Conservation (phyloP, 345 rosid species). For the Brassica cretica region DNA sequence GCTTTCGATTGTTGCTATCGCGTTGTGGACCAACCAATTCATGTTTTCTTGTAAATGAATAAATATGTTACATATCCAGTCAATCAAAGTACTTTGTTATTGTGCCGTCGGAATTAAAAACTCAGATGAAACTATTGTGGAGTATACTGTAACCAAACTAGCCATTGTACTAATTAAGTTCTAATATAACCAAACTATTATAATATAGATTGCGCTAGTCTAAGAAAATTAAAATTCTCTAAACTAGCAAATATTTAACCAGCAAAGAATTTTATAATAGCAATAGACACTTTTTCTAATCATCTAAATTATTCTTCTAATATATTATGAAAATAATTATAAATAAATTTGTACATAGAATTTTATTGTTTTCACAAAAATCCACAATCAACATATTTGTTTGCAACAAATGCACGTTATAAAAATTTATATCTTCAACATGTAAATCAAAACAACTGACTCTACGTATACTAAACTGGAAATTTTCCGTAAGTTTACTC, state of each 20-base stretch:
- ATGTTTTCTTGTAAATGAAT: conserved; percentile 26
- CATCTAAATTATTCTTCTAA: not conserved
- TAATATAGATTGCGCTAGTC: not conserved
- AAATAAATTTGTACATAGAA: not conserved
- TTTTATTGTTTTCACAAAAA: not conserved
- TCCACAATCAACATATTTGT: not conserved
- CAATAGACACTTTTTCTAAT: not conserved
- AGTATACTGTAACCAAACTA: not conserved
- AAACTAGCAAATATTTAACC: not conserved
- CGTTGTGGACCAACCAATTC: conserved; percentile 38
- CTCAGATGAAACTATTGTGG: not conserved
- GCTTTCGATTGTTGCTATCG: conserved; percentile 24
- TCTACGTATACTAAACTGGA: not conserved
- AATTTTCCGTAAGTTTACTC: not conserved
- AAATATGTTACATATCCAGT: not conserved
- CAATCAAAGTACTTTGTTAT: conserved; percentile 11
- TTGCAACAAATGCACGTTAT: not conserved
- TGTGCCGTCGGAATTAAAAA: not conserved
- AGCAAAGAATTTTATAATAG: not conserved
- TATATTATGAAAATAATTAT: not conserved
- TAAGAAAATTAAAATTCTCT: not conserved
- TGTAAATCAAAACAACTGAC: not conserved
- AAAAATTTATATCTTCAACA: not conserved
- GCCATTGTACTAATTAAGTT: not conserved
- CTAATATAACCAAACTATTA: not conserved